Percentiles rank a stretch among this genome's conserved stretches.
Conservation (phyloP, 129 eudicot species). For the Kitagawia praeruptora region DNA sequence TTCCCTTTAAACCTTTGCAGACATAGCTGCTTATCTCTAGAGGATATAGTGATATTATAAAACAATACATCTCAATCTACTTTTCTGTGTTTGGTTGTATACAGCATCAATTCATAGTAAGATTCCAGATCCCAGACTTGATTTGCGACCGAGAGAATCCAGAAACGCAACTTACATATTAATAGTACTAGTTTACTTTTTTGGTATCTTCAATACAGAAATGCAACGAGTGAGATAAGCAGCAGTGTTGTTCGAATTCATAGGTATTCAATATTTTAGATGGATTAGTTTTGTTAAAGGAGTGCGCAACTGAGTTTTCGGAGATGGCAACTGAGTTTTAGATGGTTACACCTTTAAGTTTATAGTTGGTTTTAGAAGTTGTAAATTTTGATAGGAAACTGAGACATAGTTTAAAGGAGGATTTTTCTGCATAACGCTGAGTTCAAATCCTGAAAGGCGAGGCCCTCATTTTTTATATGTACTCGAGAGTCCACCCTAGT, state of each 20-base stretch:
- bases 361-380: too few species aligned
- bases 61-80: background rate
- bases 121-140: background rate
- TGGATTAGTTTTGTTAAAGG: background rate
- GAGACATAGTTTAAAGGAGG: too few species aligned
- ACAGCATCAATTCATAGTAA: background rate
- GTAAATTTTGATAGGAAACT: too few species aligned
- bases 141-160: background rate
- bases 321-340: too few species aligned
- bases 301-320: too few species aligned
- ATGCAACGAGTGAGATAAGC: background rate
- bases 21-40: background rate
- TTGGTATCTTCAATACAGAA: background rate
- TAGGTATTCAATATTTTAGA: too few species aligned
- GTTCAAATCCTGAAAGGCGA: too few species aligned
- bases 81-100: background rate
- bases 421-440: too few species aligned
- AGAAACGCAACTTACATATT: background rate
- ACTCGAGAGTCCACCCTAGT: too few species aligned
- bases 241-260: background rate
- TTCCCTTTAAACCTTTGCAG: conserved; percentile 21
- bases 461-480: too few species aligned
- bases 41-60: background rate
- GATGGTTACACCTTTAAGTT: too few species aligned
- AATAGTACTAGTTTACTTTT: background rate